phyloP scores from a whole-genome alignment of 192 early-diverging fungal species.

The Piromyces sp. region DNA sequence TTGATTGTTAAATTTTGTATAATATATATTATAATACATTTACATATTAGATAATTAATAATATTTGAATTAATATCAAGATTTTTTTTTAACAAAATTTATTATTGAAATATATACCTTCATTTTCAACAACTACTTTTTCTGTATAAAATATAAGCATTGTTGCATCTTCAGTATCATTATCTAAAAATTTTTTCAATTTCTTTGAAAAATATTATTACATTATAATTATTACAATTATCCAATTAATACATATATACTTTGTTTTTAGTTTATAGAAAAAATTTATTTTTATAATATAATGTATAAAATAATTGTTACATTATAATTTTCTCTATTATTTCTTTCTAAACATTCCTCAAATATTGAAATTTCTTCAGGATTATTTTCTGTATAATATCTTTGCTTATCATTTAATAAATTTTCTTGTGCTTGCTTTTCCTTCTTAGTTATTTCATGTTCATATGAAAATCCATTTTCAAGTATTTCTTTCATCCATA shows the following conservation, averaged over 20 bases:
- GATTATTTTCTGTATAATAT: background rate
- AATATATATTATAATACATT: no score
- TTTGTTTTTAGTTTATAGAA: no score
- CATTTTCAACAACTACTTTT: background rate
- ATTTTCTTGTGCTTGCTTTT: background rate
- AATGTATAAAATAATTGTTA: no score
- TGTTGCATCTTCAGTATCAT: background rate
- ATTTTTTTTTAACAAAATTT: no score
- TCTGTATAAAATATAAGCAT: background rate
- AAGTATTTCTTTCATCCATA: background rate
- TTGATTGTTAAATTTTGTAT: no score
- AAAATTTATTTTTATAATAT: no score
- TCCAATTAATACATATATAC: no score
- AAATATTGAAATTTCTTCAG: background rate
- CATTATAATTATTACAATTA: no score
- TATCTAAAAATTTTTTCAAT: background rate
- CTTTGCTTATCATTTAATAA: background rate
- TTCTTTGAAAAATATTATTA: background rate
- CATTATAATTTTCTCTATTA: background rate
- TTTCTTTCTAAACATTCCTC: background rate
- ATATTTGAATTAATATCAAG: no score
- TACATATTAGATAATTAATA: no score
- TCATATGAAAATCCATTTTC: background rate
- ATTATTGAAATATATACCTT: background rate
- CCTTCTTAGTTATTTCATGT: background rate